Conservation (phyloP, 371 early-diverging fungal genomes). For the Batkoa obscura region DNA sequence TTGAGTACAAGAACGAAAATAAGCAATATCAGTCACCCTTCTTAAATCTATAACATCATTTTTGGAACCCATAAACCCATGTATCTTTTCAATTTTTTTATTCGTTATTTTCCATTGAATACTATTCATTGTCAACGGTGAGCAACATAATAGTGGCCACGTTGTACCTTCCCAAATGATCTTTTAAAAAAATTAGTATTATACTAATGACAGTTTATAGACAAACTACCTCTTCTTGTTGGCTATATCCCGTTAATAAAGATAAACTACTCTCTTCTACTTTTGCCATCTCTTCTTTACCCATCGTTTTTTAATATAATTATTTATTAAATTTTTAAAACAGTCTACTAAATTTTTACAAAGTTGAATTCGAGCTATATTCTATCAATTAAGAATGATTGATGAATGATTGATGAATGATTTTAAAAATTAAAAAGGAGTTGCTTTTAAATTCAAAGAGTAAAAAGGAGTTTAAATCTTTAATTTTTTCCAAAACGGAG, state of each 20-base stretch:
- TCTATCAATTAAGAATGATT: too few species aligned
- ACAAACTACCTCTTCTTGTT: not conserved
- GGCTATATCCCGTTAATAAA: not conserved
- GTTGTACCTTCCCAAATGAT: slow-evolving; percentile 5
- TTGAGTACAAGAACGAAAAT: not conserved
- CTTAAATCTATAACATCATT: not conserved
- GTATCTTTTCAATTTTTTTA: not conserved
- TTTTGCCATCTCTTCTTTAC: not conserved
- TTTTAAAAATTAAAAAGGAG: too few species aligned
- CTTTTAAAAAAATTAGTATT: not conserved
- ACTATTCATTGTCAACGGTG: not conserved
- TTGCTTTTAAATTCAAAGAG: too few species aligned
- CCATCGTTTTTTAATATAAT: too few species aligned
- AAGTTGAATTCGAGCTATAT: too few species aligned
- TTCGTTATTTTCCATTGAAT: not conserved
- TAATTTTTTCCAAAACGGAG: too few species aligned
- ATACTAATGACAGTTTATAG: not conserved
- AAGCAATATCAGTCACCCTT: slow-evolving; percentile 3
- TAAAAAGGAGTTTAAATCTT: too few species aligned
- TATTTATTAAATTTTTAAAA: too few species aligned
- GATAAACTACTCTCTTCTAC: not conserved
- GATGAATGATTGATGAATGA: too few species aligned
- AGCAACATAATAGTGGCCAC: not conserved
- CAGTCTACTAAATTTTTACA: too few species aligned
- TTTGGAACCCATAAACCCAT: not conserved